Evolutionary conservation across 306 rosid genomes (phyloP).

Genomic region (Vicia faba): DNA sequence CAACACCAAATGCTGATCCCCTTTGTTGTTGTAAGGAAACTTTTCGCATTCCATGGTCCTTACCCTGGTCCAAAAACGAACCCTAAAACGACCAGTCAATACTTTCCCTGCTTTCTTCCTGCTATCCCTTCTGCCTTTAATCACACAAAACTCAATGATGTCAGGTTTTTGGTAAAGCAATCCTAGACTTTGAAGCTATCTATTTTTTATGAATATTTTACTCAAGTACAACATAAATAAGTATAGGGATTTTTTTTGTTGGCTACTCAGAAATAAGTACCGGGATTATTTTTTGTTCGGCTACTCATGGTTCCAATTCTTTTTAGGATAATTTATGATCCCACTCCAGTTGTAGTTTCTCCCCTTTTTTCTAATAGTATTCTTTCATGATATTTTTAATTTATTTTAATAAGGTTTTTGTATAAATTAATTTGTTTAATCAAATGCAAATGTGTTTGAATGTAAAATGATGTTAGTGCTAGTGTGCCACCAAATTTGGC

Average conservation of each 20-base stretch:
- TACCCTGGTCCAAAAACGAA: too few relatives aligned
- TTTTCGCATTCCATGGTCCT: too few relatives aligned
- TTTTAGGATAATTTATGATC: constrained; percentile 28
- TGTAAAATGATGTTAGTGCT: background rate
- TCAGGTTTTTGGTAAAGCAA: constrained; percentile 17
- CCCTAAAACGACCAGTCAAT: too few relatives aligned
- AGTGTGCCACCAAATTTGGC: constrained; percentile 6
- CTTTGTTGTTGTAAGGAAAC: too few relatives aligned
- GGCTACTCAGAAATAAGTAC: too few relatives aligned
- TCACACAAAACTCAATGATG: too few relatives aligned
- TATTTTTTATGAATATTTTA: constrained; percentile 22
- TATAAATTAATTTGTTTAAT: constrained; percentile 10
- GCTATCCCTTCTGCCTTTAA: too few relatives aligned
- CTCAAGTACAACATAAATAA: constrained; percentile 14
- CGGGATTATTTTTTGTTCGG: constrained; percentile 22
- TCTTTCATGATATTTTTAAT: background rate
- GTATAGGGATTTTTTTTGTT: too few relatives aligned
- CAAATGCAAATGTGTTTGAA: constrained; percentile 9
- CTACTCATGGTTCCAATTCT: constrained; percentile 22
- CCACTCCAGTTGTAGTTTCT: constrained; percentile 4
- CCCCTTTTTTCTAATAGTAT: constrained; percentile 13
- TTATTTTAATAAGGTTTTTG: background rate
- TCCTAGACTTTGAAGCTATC: constrained; percentile 26
- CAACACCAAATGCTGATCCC: too few relatives aligned
- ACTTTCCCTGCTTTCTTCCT: too few relatives aligned